Percentiles rank a stretch among this genome's conserved stretches.
Conservation (phyloP, 257 asterid genomes). For the Lycium barbarum region DNA sequence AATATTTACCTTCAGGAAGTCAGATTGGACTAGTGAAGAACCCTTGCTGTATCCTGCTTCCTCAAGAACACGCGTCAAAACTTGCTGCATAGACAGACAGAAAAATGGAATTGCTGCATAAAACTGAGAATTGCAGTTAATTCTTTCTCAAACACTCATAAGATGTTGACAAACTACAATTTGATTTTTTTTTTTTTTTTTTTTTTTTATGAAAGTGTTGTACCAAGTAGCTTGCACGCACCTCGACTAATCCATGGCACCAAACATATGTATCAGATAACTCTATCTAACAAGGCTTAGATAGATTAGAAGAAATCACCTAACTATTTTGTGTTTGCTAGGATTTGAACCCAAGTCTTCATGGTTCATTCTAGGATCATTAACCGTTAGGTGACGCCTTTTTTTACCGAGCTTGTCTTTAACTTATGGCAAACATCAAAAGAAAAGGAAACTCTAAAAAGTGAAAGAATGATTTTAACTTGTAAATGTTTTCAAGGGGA, state of each 20-base stretch:
- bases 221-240: not conserved
- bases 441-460: not conserved
- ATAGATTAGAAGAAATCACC: not conserved
- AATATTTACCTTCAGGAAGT: constrained; percentile 74
- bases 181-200: not conserved
- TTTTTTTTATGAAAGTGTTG: not conserved
- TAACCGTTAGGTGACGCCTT: not conserved
- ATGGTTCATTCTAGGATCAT: not conserved
- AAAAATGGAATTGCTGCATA: not conserved
- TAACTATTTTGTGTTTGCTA: not conserved
- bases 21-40: constrained; percentile 68
- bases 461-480: not conserved
- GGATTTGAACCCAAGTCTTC: not conserved
- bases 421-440: not conserved
- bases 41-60: constrained; percentile 86
- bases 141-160: not conserved
- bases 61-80: constrained; percentile 78
- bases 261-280: not conserved
- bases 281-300: not conserved
- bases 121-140: not conserved
- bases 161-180: not conserved
- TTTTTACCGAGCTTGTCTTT: not conserved
- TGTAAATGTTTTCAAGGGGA: not conserved
- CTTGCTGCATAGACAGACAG: constrained; percentile 49
- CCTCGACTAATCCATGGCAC: not conserved